phyloP scores from a whole-genome alignment of 352 stramenopile species.

The Globisporangium apiculatum region DNA sequence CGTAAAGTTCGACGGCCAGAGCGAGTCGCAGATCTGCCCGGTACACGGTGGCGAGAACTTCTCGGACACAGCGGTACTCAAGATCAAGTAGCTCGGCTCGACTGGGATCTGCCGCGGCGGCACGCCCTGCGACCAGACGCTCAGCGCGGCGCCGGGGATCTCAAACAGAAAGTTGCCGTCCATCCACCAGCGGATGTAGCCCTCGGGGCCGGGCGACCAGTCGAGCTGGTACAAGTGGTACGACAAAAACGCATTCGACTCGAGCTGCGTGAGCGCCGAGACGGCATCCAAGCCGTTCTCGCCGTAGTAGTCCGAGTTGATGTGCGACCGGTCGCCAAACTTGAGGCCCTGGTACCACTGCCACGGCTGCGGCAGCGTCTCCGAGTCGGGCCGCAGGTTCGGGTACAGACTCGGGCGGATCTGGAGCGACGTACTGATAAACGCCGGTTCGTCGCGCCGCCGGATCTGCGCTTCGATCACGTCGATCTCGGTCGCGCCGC shows the following conservation, averaged over 20 bases:
- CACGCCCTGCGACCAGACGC: constrained; percentile 52
- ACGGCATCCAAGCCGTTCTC: constrained; percentile 92
- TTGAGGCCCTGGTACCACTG: constrained; percentile 90
- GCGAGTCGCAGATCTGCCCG: constrained; percentile 90
- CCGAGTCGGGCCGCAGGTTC: constrained; percentile 53
- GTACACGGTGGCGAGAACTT: constrained; percentile 91
- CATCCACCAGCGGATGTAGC: constrained; percentile 92
- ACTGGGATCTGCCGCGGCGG: constrained; percentile 87
- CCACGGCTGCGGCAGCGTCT: constrained; percentile 42
- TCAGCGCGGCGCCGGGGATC: constrained; percentile 86
- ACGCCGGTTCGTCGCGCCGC: constrained; percentile 80
- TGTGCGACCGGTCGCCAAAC: constrained; percentile 78
- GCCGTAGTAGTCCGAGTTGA: constrained; percentile 96
- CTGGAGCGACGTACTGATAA: constrained; percentile 93
- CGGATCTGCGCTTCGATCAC: constrained; percentile 89
- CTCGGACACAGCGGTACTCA: constrained; percentile 96
- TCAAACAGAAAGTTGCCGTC: constrained; percentile 93
- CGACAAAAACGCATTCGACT: constrained; percentile 86
- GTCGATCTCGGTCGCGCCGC: constrained; percentile 96
- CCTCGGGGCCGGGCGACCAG: constrained; percentile 89
- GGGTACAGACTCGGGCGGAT: constrained; percentile 72
- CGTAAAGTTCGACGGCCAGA: constrained; percentile 89
- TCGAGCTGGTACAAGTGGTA: constrained; percentile 95
- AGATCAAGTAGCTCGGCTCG: constrained; percentile 96
- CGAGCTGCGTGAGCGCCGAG: constrained; percentile 90